These are phyloP conservation scores for Ogataea zsoltii DNA, from an alignment of 805 yeast species.

Conservation along the genomic window DNA sequence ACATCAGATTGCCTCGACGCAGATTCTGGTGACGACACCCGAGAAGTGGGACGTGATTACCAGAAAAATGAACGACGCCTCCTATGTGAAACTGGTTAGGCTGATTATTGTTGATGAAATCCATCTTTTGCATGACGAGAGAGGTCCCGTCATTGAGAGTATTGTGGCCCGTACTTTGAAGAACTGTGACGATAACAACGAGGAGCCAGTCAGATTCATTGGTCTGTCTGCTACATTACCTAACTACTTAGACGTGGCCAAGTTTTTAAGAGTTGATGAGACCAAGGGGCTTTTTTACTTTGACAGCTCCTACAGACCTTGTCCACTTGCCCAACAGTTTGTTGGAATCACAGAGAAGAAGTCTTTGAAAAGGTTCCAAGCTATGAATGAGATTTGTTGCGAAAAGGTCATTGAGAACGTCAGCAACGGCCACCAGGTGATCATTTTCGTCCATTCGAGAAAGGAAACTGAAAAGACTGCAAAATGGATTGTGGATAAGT, in stretches of 20 bases:
- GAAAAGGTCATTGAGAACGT: conserved; percentile 71
- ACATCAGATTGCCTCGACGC: conserved; percentile 75
- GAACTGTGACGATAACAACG: conserved; percentile 43
- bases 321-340: conserved; percentile 87
- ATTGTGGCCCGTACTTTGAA: conserved; percentile 76
- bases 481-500: conserved; percentile 61
- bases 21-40: conserved; percentile 88
- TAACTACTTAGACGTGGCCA: conserved; percentile 83
- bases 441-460: conserved; percentile 90
- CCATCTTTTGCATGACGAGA: conserved; percentile 86
- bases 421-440: conserved; percentile 70
- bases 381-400: conserved; percentile 89
- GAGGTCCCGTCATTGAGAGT: conserved; percentile 93
- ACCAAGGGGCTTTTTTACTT: conserved; percentile 71
- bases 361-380: conserved; percentile 72
- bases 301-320: conserved; percentile 83
- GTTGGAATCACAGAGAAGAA: conserved; percentile 84
- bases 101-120: conserved; percentile 87
- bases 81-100: conserved; percentile 63
- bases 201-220: conserved; percentile 58
- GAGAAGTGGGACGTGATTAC: conserved; percentile 98
- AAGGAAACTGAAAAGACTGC: conserved; percentile 90
- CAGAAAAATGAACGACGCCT: conserved; percentile 70
- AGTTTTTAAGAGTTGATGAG: conserved; percentile 67
- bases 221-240: conserved; percentile 95